Base-by-base conservation (phyloP, 352 stramenopile genomes). In the Blastocystis sp. region DNA sequence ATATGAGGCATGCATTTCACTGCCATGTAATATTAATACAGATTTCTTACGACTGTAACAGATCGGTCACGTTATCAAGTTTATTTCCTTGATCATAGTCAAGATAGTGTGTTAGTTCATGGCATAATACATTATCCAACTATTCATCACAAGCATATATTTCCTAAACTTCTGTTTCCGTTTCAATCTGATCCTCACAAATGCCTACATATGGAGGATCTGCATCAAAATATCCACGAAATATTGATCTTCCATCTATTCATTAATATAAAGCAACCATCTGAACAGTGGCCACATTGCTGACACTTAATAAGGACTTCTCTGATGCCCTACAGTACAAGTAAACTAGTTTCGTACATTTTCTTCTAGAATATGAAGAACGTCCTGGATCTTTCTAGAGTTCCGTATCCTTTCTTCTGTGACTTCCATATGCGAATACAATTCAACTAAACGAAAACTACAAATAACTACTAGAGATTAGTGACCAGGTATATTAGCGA, bases 1-100 rank as follows among this genome's bases (percentile, higher is more conserved):
- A 27, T 84, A 84, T 13, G 73, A 30, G 15, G 73, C 73, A n/a
- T 64, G 73, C 6, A 84, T 54, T 56, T 84, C 73, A 6, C 73
- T 84, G 59, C 0, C 9, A 0, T 0, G 27, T 44, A 54, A 66
- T n/a, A 37, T n/a, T n/a, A 2, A 27, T n/a, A 3, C 33, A 30
- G 6, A 64, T 24, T 0, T 33, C 11, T 11, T 51, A 84, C 73
- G 44, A 66, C 11, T 6, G n/a, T 6, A 84, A n/a, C 11, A 84
- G 11, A 27, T 66, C 48, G 11, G 62, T 37, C 3, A 5, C 17
- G 17, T 27, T 84, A 44, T 84, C 48, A 27, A 84, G 62, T 48
- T 40, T 27, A 11, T 84, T 84, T 7, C 73, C 73, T 30, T 30
- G 15, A 22, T 42, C 27, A 66, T 84, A 84, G 33, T 84, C 73